Evolutionary conservation across 2,329 filamentous ascomycete species (phyloP), one percentile per base, ranked within the genome.

Genomic region (Calycina herbarum): DNA sequence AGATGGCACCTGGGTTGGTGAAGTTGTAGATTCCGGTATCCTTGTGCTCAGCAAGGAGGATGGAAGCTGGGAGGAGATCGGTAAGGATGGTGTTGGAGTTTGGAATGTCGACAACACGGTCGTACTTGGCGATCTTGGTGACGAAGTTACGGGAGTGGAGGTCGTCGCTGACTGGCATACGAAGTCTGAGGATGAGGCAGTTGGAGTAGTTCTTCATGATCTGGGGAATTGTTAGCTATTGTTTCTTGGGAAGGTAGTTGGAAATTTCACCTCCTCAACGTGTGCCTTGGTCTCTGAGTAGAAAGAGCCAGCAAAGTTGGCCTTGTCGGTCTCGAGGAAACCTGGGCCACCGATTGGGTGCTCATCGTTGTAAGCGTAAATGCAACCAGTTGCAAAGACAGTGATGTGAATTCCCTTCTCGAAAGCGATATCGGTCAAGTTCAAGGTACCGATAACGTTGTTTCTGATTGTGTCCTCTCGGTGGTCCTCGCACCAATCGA

Each of bases 401-500:
- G 86, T 90, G 73, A 83, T 81, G 76, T 90, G 88, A 63, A 90
- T 82, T 69, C 81, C 82, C 65, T 80, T 81, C 69, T 83, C 78
- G 71, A 79, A 85, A 77, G 87, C 90, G 75, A 79, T 81, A 74
- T 90, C 86, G 40, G 86, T 81, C 72, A 90, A 77, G 74, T 87
- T 89, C 69, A 89, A 74, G 42, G 86, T 85, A 63, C 88, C 88
- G 58, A 89, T 83, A 64, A 87, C 87, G 73, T 91, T 91, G 75
- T 85, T 88, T 66, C 87, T 82, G 74, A 90, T 84, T 6, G 88
- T 90, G 64, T 85, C 84, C 76, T 88, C 84, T 78, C 85, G 88
- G 79, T 90, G 84, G 73, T 88, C 85, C 78, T 91, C 88, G 72
- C 88, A 90, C 87, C 87, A 89, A 77, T 90, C 88, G 75, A 89